A percentile compares a stretch with the other conserved stretches of the same genome.
These are phyloP conservation scores for Psidium friedrichsthalianum DNA, from an alignment of 345 rosid genomes.

Conservation along the genomic window DNA sequence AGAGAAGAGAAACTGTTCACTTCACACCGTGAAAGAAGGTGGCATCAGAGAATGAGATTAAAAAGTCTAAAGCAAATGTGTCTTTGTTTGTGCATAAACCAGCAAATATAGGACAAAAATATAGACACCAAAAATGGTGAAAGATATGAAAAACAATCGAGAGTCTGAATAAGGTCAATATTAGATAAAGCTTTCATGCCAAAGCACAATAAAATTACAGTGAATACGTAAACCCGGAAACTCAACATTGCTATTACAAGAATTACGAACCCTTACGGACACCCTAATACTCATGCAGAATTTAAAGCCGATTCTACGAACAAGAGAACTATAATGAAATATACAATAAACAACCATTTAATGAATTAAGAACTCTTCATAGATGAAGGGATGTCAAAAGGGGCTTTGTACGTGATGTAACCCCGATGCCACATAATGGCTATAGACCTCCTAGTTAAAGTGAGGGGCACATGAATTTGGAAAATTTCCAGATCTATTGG, in stretches of 20 bases:
- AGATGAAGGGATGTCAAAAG: background rate
- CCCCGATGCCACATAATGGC: background rate
- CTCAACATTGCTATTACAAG: background rate
- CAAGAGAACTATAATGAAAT: background rate
- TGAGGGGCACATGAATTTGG: background rate
- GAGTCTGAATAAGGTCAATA: background rate
- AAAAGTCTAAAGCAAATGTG: too few relatives aligned
- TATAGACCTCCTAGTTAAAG: background rate
- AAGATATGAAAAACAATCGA: background rate
- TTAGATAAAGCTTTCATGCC: background rate
- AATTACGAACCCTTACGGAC: background rate
- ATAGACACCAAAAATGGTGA: background rate
- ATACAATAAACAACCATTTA: background rate
- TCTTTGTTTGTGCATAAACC: background rate
- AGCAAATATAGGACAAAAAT: background rate
- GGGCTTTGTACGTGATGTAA: background rate
- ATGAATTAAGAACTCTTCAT: background rate
- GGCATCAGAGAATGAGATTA: conserved; percentile 19
- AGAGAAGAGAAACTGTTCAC: conserved; percentile 98
- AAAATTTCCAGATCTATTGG: background rate
- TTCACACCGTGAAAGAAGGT: conserved; percentile 43
- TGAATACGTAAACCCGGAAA: background rate
- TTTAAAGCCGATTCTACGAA: background rate
- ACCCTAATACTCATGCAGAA: background rate
- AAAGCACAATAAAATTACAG: background rate